Evolutionary conservation across 352 stramenopile genomes (phyloP), one percentile per base, ranked within the genome.

Genomic region (Globisporangium takayamanum): DNA sequence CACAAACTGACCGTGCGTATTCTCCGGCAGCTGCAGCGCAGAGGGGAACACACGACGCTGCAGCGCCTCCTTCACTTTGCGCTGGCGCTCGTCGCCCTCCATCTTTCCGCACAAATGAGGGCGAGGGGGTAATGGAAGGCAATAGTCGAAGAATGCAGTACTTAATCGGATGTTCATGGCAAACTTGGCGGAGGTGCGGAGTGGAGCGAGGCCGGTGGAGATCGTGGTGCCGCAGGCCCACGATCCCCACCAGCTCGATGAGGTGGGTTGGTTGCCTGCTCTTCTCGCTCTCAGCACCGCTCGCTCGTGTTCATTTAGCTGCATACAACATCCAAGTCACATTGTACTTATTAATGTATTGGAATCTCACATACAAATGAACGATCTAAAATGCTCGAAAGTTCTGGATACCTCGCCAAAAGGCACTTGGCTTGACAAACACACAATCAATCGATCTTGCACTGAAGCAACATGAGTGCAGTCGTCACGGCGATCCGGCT

Each of bases 401-500:
- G 18, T 47, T 47, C 41, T 22, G 33, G 33, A 39, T 12, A 39
- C 41, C 6, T 5, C 41, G 7, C 41, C 14, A 46, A 46, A 8
- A 4, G 41, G 41, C 18, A n/a, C 41, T 46, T 46, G 41, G 14
- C 41, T 46, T 14, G 16, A 44, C 41, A 45, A 14, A n/a, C 41
- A 15, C 6, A 14, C 33, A 7, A 39, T 12, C 33, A 10, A 12
- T 12, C 10, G 33, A 39, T 36, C 30, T 36, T 36, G 30, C 30
- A 5, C 5, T 8, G 8, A 36, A 36, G 30, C 5, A 39, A 55
- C 47, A 41, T 51, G 41, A 70, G 61, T 4, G 15, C 26, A 11
- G 58, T 83, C 50, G 48, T 84, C 10, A 62, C 68, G 20, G 57
- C 66, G 37, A 57, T 89, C 30, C 81, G 81, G 37, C 50, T 79